These are phyloP conservation scores for Phytophthora kernoviae DNA, from an alignment of 352 stramenopile species.

Conservation along the genomic window DNA sequence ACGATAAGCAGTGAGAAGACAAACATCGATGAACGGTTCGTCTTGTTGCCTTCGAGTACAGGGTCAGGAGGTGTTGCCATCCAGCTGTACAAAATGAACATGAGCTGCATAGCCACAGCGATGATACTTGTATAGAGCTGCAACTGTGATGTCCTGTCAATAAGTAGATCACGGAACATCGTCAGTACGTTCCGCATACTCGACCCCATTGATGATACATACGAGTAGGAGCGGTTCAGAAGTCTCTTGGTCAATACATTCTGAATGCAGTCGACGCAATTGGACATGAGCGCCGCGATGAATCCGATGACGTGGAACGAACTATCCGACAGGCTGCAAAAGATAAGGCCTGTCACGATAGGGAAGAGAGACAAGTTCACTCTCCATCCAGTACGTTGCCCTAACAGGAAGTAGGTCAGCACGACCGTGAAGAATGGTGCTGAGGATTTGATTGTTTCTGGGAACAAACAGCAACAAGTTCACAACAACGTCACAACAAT, in stretches of 20 bases:
- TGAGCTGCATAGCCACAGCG: conserved; percentile 82
- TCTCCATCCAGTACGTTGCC: conserved; percentile 79
- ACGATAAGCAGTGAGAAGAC: conserved; percentile 59
- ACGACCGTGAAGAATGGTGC: conserved; percentile 92
- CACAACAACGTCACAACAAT: conserved; percentile 18
- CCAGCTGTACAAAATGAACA: conserved; percentile 80
- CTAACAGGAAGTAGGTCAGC: conserved; percentile 83
- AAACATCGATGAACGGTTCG: conserved; percentile 43
- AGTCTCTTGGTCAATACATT: conserved; percentile 92
- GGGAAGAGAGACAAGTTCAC: conserved; percentile 89
- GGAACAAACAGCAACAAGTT: conserved; percentile 5
- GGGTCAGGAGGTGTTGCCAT: conserved; percentile 38
- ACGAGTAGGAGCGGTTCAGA: conserved; percentile 83
- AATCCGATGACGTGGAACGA: conserved; percentile 91
- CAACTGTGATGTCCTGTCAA: conserved; percentile 72
- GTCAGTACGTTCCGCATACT: conserved; percentile 4
- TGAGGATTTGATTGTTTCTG: conserved; percentile 93
- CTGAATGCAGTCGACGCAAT: conserved; percentile 93
- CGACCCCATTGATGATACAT: conserved; percentile 16
- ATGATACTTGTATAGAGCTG: conserved; percentile 92
- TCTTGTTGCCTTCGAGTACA: conserved; percentile 25
- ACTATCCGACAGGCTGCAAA: conserved; percentile 87
- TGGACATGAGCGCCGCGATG: conserved; percentile 85
- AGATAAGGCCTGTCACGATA: conserved; percentile 84
- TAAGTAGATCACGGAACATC: neutral